Base-by-base conservation (phyloP, 1,284 basidiomycete species). In the Ganoderma leucocontextum region DNA sequence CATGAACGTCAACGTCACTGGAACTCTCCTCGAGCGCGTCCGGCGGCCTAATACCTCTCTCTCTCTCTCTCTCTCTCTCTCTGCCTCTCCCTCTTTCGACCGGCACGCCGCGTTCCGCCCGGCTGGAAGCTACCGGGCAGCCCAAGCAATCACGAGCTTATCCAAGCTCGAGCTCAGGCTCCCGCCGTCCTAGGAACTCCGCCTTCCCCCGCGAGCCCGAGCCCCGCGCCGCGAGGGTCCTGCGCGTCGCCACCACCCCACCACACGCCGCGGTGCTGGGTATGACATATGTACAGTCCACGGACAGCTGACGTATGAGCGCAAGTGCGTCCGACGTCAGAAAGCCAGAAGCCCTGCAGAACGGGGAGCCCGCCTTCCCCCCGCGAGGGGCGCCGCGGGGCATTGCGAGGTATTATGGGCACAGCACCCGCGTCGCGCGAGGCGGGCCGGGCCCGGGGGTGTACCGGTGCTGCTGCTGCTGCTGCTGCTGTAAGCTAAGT, bases 271-370 rank as follows among this genome's bases (percentile, higher is more conserved):
- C 29, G 12, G 29, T 35, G 52, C 52, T 15, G 52, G 52, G 29
- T 12, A 33, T 35, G 12, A 33, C 52, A 55, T 15, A 53, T 7
- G 22, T 42, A 17, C 17, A 29, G 42, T 17, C 6, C 1, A 17
- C 42, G 17, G 42, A n/a, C 47, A 22, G 47, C 22, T 25, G 47
- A 49, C 47, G 47, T 10, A 22, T 19, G 22, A 25, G 47, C 22
- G 47, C 22, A 25, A 49, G 47, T 49, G 47, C 47, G 47, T 49
- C 47, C 47, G 47, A 49, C 47, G 47, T 25, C 47, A 25, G 47
- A 25, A 25, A 49, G 47, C 22, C 22, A 42, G 19, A 5, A 7
- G 22, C 47, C 47, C n/a, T 29, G 29, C 1, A 29, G 47, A 25
- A 49, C 47, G 10, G 47, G 47, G 3, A 25, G 22, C 47, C 13